These are phyloP conservation scores for Massospora cicadina DNA, from an alignment of 371 early-diverging fungal genomes.

Conservation along the genomic window DNA sequence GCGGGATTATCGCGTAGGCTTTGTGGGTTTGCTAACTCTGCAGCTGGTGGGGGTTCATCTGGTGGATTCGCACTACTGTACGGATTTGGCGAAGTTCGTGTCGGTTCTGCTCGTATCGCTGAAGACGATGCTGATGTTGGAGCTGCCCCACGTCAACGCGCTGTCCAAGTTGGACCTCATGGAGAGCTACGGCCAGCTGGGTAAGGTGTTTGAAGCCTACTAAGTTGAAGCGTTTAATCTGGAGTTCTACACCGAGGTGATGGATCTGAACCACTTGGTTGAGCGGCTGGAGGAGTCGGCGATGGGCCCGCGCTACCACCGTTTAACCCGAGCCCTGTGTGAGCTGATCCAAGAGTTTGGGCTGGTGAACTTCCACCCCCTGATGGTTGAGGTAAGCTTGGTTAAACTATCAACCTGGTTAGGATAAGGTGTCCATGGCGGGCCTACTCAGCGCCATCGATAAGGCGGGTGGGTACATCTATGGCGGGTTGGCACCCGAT, in stretches of 20 bases:
- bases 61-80: constrained; percentile 84
- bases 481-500: constrained; percentile 61
- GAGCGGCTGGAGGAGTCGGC: constrained; percentile 49
- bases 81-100: constrained; percentile 84
- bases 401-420: background rate
- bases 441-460: constrained; percentile 63
- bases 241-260: constrained; percentile 87
- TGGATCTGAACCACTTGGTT: constrained; percentile 67
- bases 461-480: constrained; percentile 82
- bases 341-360: constrained; percentile 81
- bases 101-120: constrained; percentile 71
- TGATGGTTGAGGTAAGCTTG: constrained; percentile 55
- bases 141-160: constrained; percentile 91
- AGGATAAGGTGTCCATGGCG: constrained; percentile 67
- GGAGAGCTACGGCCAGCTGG: constrained; percentile 49
- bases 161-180: no score
- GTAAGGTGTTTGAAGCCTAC: no score
- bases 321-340: constrained; percentile 64
- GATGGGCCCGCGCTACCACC: constrained; percentile 41
- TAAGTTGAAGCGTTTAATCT: constrained; percentile 58
- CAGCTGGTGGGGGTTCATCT: constrained; percentile 80
- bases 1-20: constrained; percentile 44
- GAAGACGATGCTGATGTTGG: constrained; percentile 83
- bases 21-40: constrained; percentile 3
- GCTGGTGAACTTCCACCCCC: constrained; percentile 74